Conservation (phyloP, 164 flowering plant genomes). For the Platanus orientalis region DNA sequence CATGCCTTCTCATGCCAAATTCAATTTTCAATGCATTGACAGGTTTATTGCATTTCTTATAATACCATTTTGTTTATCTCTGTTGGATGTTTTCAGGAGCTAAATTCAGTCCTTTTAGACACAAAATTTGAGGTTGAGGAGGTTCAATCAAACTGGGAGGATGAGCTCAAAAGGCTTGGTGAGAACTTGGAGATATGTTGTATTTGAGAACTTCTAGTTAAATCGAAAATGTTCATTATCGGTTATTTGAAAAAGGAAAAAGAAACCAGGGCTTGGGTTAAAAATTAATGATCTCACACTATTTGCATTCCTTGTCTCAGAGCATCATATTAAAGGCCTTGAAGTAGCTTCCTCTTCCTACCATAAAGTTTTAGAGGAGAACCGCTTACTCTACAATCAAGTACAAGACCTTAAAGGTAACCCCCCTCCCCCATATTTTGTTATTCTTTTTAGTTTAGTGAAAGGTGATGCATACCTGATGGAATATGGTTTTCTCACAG, state of each 20-base stretch:
- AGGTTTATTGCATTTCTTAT: constrained; percentile 5
- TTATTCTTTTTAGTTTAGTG: not conserved
- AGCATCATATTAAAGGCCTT: constrained; percentile 45
- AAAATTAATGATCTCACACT: no score
- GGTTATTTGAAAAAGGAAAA: no score
- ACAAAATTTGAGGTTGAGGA: constrained; percentile 41
- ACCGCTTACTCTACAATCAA: constrained; percentile 74
- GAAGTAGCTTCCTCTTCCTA: constrained; percentile 63
- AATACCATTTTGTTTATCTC: not conserved
- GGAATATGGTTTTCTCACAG: constrained; percentile 29
- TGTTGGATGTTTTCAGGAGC: constrained; percentile 38
- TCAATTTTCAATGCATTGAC: not conserved
- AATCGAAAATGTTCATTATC: not conserved
- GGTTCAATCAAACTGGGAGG: constrained; percentile 50
- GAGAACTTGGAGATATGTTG: constrained; percentile 18
- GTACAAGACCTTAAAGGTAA: constrained; percentile 91
- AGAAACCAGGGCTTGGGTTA: no score
- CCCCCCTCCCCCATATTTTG: not conserved
- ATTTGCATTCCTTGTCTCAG: constrained; percentile 29
- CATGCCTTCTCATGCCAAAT: not conserved
- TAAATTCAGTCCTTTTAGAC: constrained; percentile 38
- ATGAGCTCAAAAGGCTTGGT: constrained; percentile 59
- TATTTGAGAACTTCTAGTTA: not conserved
- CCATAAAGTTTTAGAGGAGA: constrained; percentile 77
- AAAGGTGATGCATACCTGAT: not conserved